phyloP scores from a whole-genome alignment of 192 early-diverging fungal genomes.

The Phlyctochytrium arcticum region DNA sequence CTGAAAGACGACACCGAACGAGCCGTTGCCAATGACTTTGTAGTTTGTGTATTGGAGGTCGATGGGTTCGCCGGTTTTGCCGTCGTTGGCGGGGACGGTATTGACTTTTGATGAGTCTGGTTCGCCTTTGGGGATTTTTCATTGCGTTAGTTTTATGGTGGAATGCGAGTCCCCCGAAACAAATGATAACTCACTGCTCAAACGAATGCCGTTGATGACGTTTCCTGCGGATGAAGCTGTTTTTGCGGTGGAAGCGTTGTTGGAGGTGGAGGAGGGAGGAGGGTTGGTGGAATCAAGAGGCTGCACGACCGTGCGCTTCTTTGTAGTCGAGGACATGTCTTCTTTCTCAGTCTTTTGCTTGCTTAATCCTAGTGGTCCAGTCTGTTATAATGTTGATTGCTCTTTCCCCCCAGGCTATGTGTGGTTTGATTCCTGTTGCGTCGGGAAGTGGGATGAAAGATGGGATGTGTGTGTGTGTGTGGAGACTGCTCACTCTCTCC shows the following conservation, averaged over 20 bases:
- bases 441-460: too few species aligned
- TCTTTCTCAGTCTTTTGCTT: not conserved
- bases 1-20: conserved; percentile 97
- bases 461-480: too few species aligned
- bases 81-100: conserved; percentile 76
- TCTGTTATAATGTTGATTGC: too few species aligned
- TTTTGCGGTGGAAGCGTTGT: not conserved
- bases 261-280: not conserved
- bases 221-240: conserved; percentile 15
- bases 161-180: not conserved
- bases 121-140: conserved; percentile 14
- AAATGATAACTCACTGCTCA: conserved; percentile 37
- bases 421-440: too few species aligned
- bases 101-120: conserved; percentile 37
- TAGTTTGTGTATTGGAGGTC: conserved; percentile 88
- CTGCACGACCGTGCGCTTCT: conserved; percentile 22
- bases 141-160: not conserved
- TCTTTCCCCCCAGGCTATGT: too few species aligned
- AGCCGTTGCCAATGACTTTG: conserved; percentile 95
- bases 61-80: conserved; percentile 76
- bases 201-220: conserved; percentile 53
- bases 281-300: too few species aligned
- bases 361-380: too few species aligned
- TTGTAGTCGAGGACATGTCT: conserved; percentile 6
- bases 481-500: too few species aligned